Evolutionary conservation across 768 basidiomycete species (phyloP), one percentile per base, ranked within the genome.

Genomic region (Auricularia heimuer): DNA sequence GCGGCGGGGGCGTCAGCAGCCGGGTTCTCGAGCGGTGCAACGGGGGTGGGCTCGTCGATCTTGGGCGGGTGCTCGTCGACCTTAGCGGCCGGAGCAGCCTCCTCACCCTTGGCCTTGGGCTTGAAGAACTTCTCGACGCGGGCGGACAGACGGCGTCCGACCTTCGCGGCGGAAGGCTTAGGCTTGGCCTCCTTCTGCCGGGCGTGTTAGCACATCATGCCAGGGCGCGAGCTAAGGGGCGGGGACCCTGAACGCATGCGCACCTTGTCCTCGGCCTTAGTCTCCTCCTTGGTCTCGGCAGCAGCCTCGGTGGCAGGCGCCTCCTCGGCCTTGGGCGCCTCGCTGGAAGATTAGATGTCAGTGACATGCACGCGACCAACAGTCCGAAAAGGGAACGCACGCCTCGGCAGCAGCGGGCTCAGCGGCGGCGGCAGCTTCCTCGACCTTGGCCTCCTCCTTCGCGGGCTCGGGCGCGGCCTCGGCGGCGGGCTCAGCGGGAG

Each of bases 61-160:
- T 87, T 86, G 69, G 93, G 92, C 45, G 93, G 91, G 74, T 91
- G 81, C 80, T 93, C 90, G 68, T 92, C 88, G 65, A 94, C 90
- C 82, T 92, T 94, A 58, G 90, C 81, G 64, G 92, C 85, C 4
- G 86, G 73, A 11, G 81, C 72, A 42, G 85, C 83, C 33, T 67
- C 62, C 63, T 71, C 69, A 24, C 14, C 56, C 56, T 60, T 60
- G 24, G 62, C n/a, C 37, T 66, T 71, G 51, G 63, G 87, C 14
- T 60, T 60, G 85, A 95, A 91, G 76, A 95, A 83, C 63, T 88
- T 89, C 63, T 82, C 83, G 54, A 96, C 85, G 24, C 91, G 90
- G 33, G 88, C 83, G 54, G 94, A 95, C 66, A 96, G 77, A 67
- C 93, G 91, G 68, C 93, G 92, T 64, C 83, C 78, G 65, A 92